Conservation (phyloP, 208 protist species). For the Trypanosoma platydactyli region DNA sequence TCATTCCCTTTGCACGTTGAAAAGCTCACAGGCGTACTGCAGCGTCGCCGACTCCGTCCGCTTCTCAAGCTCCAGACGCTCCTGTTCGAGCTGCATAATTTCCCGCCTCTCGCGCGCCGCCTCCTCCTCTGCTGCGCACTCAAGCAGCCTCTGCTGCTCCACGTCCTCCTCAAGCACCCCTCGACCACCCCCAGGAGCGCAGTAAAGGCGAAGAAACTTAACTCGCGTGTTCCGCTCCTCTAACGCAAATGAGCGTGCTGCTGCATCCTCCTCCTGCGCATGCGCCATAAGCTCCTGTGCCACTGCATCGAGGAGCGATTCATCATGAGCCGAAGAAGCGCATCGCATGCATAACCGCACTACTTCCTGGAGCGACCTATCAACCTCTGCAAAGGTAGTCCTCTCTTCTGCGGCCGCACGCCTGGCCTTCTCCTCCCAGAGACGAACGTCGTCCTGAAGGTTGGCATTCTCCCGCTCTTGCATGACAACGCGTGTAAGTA, state of each 20-base stretch:
- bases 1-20: slow-evolving; percentile 19
- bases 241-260: slow-evolving; percentile 8
- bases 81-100: slow-evolving; percentile 23
- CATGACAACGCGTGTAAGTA: slow-evolving; percentile 14
- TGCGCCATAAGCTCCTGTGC: background rate
- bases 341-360: slow-evolving; percentile 16
- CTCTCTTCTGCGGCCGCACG: background rate
- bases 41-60: slow-evolving; percentile 26
- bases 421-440: background rate
- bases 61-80: slow-evolving; percentile 21
- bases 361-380: slow-evolving; percentile 1
- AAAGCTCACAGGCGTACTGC: slow-evolving; percentile 22
- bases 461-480: slow-evolving; percentile 21
- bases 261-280: slow-evolving; percentile 8
- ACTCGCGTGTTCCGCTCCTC: slow-evolving; percentile 6
- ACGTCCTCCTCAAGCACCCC: background rate
- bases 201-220: background rate
- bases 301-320: background rate
- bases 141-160: background rate
- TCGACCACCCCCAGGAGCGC: background rate
- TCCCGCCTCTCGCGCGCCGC: slow-evolving; percentile 11
- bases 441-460: background rate
- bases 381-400: background rate
- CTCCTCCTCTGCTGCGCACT: slow-evolving; percentile 7
- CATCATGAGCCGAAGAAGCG: background rate